Conservation (phyloP, 2,329 filamentous ascomycete genomes). For the Chaetomium sp. region DNA sequence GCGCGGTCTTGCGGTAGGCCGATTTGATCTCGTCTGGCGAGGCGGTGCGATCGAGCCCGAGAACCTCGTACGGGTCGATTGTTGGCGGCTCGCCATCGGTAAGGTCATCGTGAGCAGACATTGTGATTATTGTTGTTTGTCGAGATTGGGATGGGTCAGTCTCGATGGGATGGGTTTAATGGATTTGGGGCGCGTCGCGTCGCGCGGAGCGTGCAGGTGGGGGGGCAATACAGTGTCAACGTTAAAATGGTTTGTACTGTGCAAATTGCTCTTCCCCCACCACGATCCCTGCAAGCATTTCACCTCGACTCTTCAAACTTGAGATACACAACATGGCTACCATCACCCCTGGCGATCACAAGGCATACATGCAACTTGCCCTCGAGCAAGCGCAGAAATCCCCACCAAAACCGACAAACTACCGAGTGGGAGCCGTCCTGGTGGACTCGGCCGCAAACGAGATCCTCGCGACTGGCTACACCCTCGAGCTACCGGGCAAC, state of each 20-base stretch:
- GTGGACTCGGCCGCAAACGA: constrained; percentile 59
- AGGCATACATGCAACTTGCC: constrained; percentile 65
- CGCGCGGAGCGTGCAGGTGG: neutral
- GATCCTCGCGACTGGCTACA: constrained; percentile 82
- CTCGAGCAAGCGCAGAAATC: constrained; percentile 77
- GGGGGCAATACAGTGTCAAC: neutral
- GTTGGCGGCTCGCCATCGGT: constrained; percentile 58
- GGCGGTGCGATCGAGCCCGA: constrained; percentile 70
- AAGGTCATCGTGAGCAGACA: constrained; percentile 56
- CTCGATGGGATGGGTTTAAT: constrained; percentile 7
- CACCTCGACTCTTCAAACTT: neutral
- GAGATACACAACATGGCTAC: constrained; percentile 13
- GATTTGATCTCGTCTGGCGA: constrained; percentile 80
- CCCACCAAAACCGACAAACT: constrained; percentile 86
- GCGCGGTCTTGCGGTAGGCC: constrained; percentile 86
- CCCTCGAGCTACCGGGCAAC: constrained; percentile 86
- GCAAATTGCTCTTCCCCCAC: neutral
- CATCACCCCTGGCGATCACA: constrained; percentile 47
- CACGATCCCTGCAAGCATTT: neutral
- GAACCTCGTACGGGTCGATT: constrained; percentile 77
- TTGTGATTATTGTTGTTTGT: constrained; percentile 37
- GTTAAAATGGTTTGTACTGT: neutral
- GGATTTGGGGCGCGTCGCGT: constrained; percentile 12
- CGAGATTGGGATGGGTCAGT: neutral
- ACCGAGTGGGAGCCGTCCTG: constrained; percentile 90